Conservation (phyloP, 1,284 basidiomycete species). For the Cutaneotrichosporon sp. region DNA sequence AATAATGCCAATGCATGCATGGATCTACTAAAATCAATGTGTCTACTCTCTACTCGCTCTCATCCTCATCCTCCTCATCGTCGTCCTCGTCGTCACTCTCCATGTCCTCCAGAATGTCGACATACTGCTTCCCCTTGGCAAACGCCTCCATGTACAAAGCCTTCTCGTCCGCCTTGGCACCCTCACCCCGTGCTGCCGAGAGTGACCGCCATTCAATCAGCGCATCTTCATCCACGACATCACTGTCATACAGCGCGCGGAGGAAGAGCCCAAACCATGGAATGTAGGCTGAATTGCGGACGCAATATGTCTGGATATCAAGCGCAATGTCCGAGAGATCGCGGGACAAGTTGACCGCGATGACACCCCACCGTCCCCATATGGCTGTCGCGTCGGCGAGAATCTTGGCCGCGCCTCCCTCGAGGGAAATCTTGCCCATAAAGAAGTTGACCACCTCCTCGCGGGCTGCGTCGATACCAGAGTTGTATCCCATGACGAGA, state of each 20-base stretch:
- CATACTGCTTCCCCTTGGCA: slow-evolving; percentile 42
- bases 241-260: slow-evolving; percentile 46
- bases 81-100: slow-evolving; percentile 43
- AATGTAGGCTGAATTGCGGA: slow-evolving; percentile 14
- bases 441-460: slow-evolving; percentile 45
- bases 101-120: slow-evolving; percentile 45
- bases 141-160: slow-evolving; percentile 32
- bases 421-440: slow-evolving; percentile 31
- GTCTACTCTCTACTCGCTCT: slow-evolving; percentile 16
- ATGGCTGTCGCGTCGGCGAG: slow-evolving; percentile 25
- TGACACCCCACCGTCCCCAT: slow-evolving; percentile 41
- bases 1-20: slow-evolving; percentile 9
- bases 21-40: neutral
- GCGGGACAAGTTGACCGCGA: slow-evolving; percentile 31
- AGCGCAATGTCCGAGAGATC: slow-evolving; percentile 34
- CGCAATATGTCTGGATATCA: slow-evolving; percentile 28
- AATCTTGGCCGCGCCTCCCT: slow-evolving; percentile 24
- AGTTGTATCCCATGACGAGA: slow-evolving; percentile 47
- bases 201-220: slow-evolving; percentile 47
- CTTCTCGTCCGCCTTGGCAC: slow-evolving; percentile 34
- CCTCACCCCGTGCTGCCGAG: slow-evolving; percentile 37
- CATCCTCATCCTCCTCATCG: slow-evolving; percentile 31
- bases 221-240: slow-evolving; percentile 44
- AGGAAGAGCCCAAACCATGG: slow-evolving; percentile 46
- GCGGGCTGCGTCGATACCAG: slow-evolving; percentile 43